These are phyloP conservation scores for Alternaria alternata DNA, from an alignment of 2,329 filamentous ascomycete genomes.

Conservation along the genomic window DNA sequence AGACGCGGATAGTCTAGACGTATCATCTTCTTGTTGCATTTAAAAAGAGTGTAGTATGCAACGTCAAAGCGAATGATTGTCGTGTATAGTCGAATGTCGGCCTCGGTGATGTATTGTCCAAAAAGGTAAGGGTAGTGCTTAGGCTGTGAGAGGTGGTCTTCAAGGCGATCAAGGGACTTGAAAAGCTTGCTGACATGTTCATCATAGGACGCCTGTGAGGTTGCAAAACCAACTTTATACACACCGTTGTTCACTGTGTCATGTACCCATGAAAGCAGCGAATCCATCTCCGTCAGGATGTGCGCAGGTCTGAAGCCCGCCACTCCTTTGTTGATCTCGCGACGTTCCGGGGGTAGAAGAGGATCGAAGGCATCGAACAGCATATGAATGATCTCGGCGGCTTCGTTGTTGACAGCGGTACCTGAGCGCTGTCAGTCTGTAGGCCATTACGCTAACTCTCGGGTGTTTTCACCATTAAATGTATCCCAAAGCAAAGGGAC, in stretches of 20 bases:
- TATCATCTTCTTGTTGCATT: conserved; percentile 85
- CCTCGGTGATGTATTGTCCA: conserved; percentile 64
- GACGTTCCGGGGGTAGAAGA: conserved; percentile 57
- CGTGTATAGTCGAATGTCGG: conserved; percentile 59
- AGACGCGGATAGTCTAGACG: conserved; percentile 81
- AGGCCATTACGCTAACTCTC: neutral
- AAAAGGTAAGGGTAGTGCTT: conserved; percentile 73
- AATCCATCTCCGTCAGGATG: conserved; percentile 73
- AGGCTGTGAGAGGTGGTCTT: conserved; percentile 69
- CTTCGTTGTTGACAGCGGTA: conserved; percentile 49
- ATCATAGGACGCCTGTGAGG: conserved; percentile 83
- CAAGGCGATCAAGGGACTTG: conserved; percentile 76
- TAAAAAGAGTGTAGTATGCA: conserved; percentile 66
- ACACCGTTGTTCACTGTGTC: conserved; percentile 64
- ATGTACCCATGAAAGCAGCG: conserved; percentile 82
- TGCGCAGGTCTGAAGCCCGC: conserved; percentile 73
- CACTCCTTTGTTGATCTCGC: conserved; percentile 60
- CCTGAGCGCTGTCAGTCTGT: conserved; percentile 25
- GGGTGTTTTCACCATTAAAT: conserved; percentile 54
- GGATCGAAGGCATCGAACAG: conserved; percentile 45
- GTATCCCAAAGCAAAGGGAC: conserved; percentile 81
- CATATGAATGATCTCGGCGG: conserved; percentile 46
- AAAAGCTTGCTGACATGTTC: conserved; percentile 76
- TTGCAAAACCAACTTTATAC: conserved; percentile 78
- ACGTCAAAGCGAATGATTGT: conserved; percentile 68